phyloP scores from a whole-genome alignment of 805 yeast species.

The Wickerhamiella musiphila region DNA sequence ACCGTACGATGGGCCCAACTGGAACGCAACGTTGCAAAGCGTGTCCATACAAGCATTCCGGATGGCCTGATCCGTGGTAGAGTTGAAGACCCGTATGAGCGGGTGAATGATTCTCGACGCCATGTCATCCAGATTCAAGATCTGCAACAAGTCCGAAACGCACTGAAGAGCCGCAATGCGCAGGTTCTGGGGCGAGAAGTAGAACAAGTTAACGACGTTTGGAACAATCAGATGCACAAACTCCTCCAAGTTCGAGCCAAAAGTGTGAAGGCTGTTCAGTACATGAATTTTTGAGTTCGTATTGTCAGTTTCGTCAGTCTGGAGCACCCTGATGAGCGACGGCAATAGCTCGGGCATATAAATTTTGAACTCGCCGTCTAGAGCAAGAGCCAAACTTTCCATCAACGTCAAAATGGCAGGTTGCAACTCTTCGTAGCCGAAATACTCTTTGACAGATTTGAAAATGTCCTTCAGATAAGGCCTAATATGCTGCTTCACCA shows the following conservation, averaged over 20 bases:
- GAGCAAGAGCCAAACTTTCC: conserved; percentile 68
- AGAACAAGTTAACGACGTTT: conserved; percentile 63
- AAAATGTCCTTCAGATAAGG: conserved; percentile 66
- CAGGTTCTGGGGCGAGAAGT: conserved; percentile 40
- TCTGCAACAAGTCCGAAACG: conserved; percentile 61
- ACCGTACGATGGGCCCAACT: conserved; percentile 66
- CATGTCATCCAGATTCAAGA: conserved; percentile 64
- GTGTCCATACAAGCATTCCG: conserved; percentile 58
- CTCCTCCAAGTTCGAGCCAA: conserved; percentile 79
- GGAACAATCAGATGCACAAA: conserved; percentile 80
- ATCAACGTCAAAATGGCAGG: conserved; percentile 62
- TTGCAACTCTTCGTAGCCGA: conserved; percentile 45
- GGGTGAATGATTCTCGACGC: conserved; percentile 84
- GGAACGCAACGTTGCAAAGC: conserved; percentile 51
- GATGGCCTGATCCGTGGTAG: conserved; percentile 36
- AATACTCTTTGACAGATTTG: conserved; percentile 57
- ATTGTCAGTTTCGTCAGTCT: conserved; percentile 41
- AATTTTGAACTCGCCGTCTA: conserved; percentile 83
- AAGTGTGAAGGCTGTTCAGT: conserved; percentile 63
- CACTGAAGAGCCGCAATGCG: conserved; percentile 64
- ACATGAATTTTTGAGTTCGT: conserved; percentile 37
- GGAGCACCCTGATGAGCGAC: conserved; percentile 56
- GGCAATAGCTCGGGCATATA: conserved; percentile 66
- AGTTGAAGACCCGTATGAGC: conserved; percentile 45
- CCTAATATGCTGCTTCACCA: conserved; percentile 80